A percentile compares a stretch with the other conserved stretches of the same genome.
phyloP scores from a whole-genome alignment of 192 early-diverging fungal genomes.

The Spizellomyces punctatus region DNA sequence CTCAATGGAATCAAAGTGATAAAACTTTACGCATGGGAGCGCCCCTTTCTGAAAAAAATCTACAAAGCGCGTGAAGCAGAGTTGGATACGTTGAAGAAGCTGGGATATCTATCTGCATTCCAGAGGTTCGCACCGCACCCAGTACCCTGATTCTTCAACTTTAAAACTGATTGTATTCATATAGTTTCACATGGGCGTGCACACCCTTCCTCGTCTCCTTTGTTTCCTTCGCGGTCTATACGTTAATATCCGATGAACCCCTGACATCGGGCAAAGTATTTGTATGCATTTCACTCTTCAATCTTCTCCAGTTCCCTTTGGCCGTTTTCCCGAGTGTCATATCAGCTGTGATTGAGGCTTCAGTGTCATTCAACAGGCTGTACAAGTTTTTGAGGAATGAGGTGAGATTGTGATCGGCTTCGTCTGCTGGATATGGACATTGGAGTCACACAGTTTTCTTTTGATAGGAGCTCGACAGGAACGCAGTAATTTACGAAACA shows the following conservation, averaged over 20 bases:
- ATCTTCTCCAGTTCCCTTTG: constrained; percentile 88
- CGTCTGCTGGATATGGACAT: neutral
- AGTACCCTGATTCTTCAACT: neutral
- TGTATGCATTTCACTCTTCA: constrained; percentile 89
- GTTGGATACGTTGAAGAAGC: constrained; percentile 72
- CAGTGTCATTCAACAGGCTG: constrained; percentile 81
- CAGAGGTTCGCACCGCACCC: constrained; percentile 38
- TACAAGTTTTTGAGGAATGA: constrained; percentile 77
- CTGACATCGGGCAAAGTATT: constrained; percentile 71
- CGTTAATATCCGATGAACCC: constrained; percentile 59
- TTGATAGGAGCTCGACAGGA: constrained; percentile 68
- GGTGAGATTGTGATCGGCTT: neutral
- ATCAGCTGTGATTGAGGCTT: constrained; percentile 74
- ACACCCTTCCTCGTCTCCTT: constrained; percentile 91
- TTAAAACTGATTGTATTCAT: constrained; percentile 7
- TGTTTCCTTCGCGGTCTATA: constrained; percentile 78
- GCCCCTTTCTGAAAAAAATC: constrained; percentile 73
- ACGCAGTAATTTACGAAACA: constrained; percentile 57
- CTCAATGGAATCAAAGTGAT: constrained; percentile 92
- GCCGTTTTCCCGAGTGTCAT: constrained; percentile 82
- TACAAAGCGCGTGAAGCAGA: constrained; percentile 73
- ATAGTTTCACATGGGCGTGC: constrained; percentile 70
- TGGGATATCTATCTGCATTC: constrained; percentile 70
- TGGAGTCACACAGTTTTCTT: neutral
- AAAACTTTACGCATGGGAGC: constrained; percentile 95